Evolutionary conservation across 129 eudicot genomes (phyloP), one percentile per base, ranked within the genome.

Genomic region (Ambrosia trifida): DNA sequence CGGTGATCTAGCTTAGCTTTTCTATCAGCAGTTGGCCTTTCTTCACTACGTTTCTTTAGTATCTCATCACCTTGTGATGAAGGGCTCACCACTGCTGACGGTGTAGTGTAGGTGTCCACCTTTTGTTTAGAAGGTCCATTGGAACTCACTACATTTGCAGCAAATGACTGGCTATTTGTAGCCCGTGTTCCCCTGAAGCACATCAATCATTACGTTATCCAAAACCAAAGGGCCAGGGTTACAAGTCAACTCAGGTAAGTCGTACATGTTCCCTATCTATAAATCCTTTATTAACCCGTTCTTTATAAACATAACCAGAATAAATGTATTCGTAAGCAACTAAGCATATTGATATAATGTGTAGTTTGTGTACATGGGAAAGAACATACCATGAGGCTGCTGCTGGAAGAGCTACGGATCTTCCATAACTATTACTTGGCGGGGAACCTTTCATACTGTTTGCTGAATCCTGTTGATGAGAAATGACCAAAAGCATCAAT

Each of bases 341-440:
- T 4, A 66, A 20, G 12, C 66, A 50, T 53, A 54, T 36, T 9
- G 35, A 8, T 58, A 45, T 36, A 64, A 38, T 52, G 45, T 20
- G 32, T 38, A 38, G 8, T 5, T 38, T 52, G 45, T 20, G 32
- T 38, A 38, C 6, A 38, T 38, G 43, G 3, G 64, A 28, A 62
- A 61, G 18, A 9, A 17, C 77, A 60, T 86, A 90, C 99, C 99
- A 95, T 52, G 93, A 86, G 24, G 99, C 96, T 62, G 96, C 99
- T 50, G 96, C 89, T 20, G 96, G 99, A 69, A 95, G 96, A 84
- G 89, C 91, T 68, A 75, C 82, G 64, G 91, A 79, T 79, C 89
- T 85, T 12, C 94, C 96, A 51, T 97, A 79, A 78, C 89, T 90
- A 74, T 89, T 88, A 86, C 76, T 81, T 74, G 99, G 97, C 16